A percentile compares a stretch with the other conserved stretches of the same genome.
These are phyloP conservation scores for Yarrowia keelungensis DNA, from an alignment of 805 yeast genomes.

Conservation along the genomic window DNA sequence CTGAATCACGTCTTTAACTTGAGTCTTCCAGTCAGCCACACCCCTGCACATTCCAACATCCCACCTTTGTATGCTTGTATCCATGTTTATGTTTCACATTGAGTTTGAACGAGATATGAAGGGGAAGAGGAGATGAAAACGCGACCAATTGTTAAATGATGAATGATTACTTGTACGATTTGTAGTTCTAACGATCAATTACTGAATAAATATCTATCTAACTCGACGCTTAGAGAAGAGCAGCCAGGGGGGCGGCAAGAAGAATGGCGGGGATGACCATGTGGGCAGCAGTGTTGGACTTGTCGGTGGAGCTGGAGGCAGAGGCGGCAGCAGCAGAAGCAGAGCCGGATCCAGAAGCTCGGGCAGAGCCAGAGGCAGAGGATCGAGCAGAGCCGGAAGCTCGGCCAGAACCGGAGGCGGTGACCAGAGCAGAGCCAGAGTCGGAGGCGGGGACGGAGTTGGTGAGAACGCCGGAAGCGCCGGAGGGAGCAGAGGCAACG, in stretches of 20 bases:
- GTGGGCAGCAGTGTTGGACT: conserved; percentile 19
- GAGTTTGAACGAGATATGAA: background rate
- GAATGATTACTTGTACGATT: no score
- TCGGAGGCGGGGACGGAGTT: conserved; percentile 37
- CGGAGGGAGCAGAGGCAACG: conserved; percentile 32
- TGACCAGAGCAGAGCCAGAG: conserved; percentile 28
- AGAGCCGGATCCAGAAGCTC: conserved; percentile 3
- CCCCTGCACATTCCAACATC: conserved; percentile 18
- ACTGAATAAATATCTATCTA: conserved; percentile 9
- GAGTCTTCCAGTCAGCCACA: conserved; percentile 1
- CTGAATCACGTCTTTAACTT: background rate
- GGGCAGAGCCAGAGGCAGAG: conserved; percentile 21
- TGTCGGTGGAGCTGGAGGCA: conserved; percentile 11
- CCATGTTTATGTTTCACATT: conserved; percentile 4
- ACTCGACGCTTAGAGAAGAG: conserved; percentile 23
- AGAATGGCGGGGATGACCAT: conserved; percentile 32
- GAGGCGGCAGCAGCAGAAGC: conserved; percentile 23
- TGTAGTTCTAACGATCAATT: background rate
- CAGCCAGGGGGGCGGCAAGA: conserved; percentile 34
- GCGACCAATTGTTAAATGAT: no score
- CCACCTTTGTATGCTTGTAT: conserved; percentile 1
- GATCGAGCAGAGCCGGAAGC: conserved; percentile 15
- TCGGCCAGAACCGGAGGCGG: conserved; percentile 21
- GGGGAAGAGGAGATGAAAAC: no score
- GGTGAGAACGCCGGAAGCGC: conserved; percentile 30